A percentile compares a stretch with the other conserved stretches of the same genome.
Conservation (phyloP, 495 filamentous ascomycete species). For the Annulohypoxylon stygium region DNA sequence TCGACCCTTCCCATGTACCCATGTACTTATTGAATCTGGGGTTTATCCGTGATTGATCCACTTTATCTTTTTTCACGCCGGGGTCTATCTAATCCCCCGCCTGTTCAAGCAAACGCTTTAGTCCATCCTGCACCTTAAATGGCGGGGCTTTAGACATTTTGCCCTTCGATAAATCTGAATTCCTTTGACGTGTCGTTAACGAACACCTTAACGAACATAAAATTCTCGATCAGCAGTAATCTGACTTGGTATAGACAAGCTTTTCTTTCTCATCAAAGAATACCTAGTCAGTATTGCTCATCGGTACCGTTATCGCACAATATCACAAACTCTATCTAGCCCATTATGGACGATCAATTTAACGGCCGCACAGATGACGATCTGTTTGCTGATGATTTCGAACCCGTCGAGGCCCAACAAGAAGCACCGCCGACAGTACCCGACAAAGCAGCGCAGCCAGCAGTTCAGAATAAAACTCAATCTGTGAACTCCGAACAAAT, state of each 20-base stretch:
- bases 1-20: not conserved
- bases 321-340: not conserved
- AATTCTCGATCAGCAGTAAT: not conserved
- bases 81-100: slow-evolving; percentile 15
- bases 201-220: not conserved
- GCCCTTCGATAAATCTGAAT: slow-evolving; percentile 12
- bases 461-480: slow-evolving; percentile 8
- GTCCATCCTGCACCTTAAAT: slow-evolving; percentile 4
- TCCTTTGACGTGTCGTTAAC: slow-evolving; percentile 15
- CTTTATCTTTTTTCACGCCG: not conserved
- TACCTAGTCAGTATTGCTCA: not conserved
- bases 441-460: slow-evolving; percentile 4
- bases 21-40: not conserved
- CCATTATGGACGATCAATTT: slow-evolving; percentile 61
- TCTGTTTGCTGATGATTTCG: slow-evolving; percentile 65
- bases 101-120: slow-evolving; percentile 28
- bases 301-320: not conserved
- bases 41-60: not conserved
- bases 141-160: slow-evolving; percentile 28
- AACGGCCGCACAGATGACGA: slow-evolving; percentile 65
- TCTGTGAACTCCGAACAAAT: slow-evolving; percentile 16
- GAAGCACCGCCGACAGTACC: slow-evolving; percentile 3
- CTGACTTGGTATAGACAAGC: not conserved
- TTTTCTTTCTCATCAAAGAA: not conserved
- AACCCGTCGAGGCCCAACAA: slow-evolving; percentile 52